phyloP scores from a whole-genome alignment of 441 rosid species.

The Hura crepitans region DNA sequence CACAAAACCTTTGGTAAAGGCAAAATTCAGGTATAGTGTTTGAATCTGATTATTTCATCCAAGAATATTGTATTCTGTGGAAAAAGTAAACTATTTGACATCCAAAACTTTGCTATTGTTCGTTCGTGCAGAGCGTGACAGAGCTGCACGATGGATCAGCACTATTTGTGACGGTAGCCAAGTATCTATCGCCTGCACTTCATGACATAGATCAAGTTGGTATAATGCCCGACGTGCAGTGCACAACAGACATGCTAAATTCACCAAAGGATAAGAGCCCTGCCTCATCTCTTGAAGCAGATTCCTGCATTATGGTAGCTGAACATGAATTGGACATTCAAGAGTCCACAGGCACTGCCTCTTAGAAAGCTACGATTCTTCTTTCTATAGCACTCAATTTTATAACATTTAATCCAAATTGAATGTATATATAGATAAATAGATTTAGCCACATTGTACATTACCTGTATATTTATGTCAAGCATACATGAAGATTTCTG shows the following conservation, averaged over 20 bases:
- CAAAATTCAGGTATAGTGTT: slow-evolving; percentile 64
- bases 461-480: not conserved
- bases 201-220: slow-evolving; percentile 74
- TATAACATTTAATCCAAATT: not conserved
- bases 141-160: slow-evolving; percentile 89
- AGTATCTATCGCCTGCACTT: slow-evolving; percentile 71
- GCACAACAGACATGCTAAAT: slow-evolving; percentile 55
- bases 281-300: slow-evolving; percentile 61
- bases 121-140: slow-evolving; percentile 56
- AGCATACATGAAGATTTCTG: not conserved
- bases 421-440: slow-evolving; percentile 20
- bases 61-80: not conserved
- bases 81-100: not conserved
- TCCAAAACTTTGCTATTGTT: too few relatives aligned
- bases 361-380: slow-evolving; percentile 30
- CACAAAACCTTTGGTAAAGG: slow-evolving; percentile 85
- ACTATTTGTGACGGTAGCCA: slow-evolving; percentile 79
- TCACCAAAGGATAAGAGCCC: slow-evolving; percentile 45
- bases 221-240: slow-evolving; percentile 62
- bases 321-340: slow-evolving; percentile 73
- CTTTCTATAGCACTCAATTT: slow-evolving; percentile 5
- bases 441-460: slow-evolving; percentile 5
- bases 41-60: not conserved
- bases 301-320: slow-evolving; percentile 86
- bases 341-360: slow-evolving; percentile 59